Base-by-base conservation (phyloP, 805 yeast genomes). In the Suhomyces kilbournensis region DNA sequence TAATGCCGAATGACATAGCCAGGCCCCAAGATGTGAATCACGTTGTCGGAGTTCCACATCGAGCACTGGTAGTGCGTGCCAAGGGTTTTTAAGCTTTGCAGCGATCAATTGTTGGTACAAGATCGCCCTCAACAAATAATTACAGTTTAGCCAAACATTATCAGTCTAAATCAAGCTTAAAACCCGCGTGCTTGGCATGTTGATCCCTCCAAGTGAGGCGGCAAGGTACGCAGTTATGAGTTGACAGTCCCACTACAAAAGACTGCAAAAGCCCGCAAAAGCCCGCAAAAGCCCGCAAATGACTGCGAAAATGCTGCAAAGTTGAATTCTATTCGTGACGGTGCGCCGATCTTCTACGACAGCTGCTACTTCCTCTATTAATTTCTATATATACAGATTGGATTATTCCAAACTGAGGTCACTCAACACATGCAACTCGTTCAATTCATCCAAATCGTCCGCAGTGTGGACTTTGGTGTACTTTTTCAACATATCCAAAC, bases 371-470 rank as follows among this genome's bases (percentile, higher is more conserved):
- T 38, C 22, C 23, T 38, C 42, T 25, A 44, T 25, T 6, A 28
- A 8, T 7, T n/a, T 46, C 43, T 46, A 46, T 46, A 46, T 34
- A 35, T 46, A 35, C 23, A 22, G 9, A 23, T n/a, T 10, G 25
- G 14, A 44, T 20, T 48, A 48, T 12, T 42, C 30, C 30, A 48
- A 28, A 30, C 46, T 26, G 20, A 48, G 42, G n/a, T 48, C 50
- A n/a, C 46, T 28, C 28, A 48, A 25, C 25, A 23, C 50, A 23
- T 48, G 28, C 17, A 48, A 42, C n/a, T 48, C 50, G 19, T 42
- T 49, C 15, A 50, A 47, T 19, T 49, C 39, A 19, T 48, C 51
- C 42, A 53, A 47, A 39, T 53, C 55, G 4, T 53, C 55, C 14
- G 50, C 53, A n/a, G 25, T 44, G 7, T 48, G 26, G 22, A 35